Percentiles rank a stretch among this genome's conserved stretches.
phyloP scores from a whole-genome alignment of 441 rosid genomes.

The Eutrema salsugineum region DNA sequence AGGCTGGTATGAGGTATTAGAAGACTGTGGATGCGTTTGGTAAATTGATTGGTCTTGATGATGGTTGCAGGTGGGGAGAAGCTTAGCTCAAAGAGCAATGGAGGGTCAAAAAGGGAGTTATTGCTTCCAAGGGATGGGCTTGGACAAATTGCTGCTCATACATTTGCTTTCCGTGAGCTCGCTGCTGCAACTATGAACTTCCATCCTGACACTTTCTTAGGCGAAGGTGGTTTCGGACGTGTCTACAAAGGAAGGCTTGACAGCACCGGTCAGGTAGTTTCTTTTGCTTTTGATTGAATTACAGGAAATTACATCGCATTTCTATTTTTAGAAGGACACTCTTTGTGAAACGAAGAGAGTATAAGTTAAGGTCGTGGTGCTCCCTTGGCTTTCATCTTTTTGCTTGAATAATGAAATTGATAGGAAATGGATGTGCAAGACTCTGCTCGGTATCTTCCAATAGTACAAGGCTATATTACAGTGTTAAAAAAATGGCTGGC shows the following conservation, averaged over 20 bases:
- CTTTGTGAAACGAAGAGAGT: not conserved
- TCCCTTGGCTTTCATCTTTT: not conserved
- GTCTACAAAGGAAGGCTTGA: slow-evolving; percentile 90
- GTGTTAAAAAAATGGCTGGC: not conserved
- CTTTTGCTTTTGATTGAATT: not conserved
- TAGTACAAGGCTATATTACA: not conserved
- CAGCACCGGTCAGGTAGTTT: slow-evolving; percentile 84
- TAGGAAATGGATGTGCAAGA: not conserved
- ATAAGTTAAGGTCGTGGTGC: not conserved
- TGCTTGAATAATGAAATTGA: not conserved
- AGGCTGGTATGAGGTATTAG: not conserved
- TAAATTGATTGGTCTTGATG: slow-evolving; percentile 26
- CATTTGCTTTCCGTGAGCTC: slow-evolving; percentile 80
- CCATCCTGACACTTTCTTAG: slow-evolving; percentile 83
- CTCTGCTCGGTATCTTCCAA: not conserved
- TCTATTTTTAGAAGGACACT: not conserved
- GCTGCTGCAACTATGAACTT: slow-evolving; percentile 93
- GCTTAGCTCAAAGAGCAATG: slow-evolving; percentile 63
- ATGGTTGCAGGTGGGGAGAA: slow-evolving; percentile 67
- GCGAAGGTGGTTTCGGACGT: slow-evolving; percentile 98
- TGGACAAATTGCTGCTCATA: slow-evolving; percentile 80
- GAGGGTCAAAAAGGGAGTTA: slow-evolving; percentile 62
- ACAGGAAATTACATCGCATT: not conserved
- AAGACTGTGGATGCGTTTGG: not conserved
- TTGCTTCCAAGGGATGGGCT: slow-evolving; percentile 52